phyloP scores from a whole-genome alignment of 225 moss, liverwort and hornwort species.

The Neckera pumila region DNA sequence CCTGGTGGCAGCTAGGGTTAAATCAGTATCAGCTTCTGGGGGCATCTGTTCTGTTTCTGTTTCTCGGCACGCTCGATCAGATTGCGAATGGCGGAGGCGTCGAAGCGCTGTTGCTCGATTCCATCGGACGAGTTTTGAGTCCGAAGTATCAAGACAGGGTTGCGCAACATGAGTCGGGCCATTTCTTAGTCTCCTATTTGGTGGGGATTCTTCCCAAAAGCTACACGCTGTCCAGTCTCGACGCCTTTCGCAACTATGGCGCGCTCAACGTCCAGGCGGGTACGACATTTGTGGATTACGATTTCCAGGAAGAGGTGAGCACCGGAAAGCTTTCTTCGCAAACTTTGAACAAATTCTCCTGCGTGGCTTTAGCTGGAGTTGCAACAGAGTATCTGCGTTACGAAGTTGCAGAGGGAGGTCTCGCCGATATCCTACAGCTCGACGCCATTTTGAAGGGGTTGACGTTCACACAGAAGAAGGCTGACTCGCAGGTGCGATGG shows the following conservation, averaged over 20 bases:
- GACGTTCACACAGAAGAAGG: constrained; percentile 83
- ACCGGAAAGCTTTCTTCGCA: constrained; percentile 42
- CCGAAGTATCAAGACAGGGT: constrained; percentile 73
- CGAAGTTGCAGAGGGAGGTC: constrained; percentile 82
- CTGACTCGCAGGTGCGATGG: constrained; percentile 95
- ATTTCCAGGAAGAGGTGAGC: constrained; percentile 80
- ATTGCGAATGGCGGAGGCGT: constrained; percentile 75
- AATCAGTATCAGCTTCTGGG: constrained; percentile 55
- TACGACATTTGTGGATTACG: constrained; percentile 88
- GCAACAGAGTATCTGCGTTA: constrained; percentile 85
- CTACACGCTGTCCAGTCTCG: constrained; percentile 85
- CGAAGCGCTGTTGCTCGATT: constrained; percentile 70
- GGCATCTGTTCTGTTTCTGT: constrained; percentile 48
- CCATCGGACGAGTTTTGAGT: constrained; percentile 70
- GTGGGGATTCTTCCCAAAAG: constrained; percentile 93
- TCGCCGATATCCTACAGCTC: constrained; percentile 79
- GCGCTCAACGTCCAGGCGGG: constrained; percentile 93
- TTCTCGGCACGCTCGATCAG: constrained; percentile 90
- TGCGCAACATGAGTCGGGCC: constrained; percentile 98
- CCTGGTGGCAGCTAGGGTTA: constrained; percentile 67
- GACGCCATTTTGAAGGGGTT: constrained; percentile 73
- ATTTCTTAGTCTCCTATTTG: constrained; percentile 83
- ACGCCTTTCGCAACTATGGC: constrained; percentile 54
- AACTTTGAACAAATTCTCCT: constrained; percentile 84
- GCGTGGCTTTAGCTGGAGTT: constrained; percentile 89